Conservation (phyloP, 768 basidiomycete species). For the Astraeus odoratus region DNA sequence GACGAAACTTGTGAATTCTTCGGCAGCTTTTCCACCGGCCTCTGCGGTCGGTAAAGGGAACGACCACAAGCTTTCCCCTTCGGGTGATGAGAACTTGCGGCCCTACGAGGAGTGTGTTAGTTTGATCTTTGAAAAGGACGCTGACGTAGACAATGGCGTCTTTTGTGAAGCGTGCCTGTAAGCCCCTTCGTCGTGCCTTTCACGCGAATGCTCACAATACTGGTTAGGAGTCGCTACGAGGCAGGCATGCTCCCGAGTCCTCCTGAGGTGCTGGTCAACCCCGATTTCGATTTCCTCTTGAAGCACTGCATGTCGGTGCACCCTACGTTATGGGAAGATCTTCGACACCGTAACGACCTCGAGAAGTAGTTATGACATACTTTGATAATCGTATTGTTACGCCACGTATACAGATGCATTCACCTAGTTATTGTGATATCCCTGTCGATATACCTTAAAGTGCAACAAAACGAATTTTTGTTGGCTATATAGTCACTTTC, state of each 20-base stretch:
- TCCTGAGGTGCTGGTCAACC: constrained; percentile 22
- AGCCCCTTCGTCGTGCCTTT: constrained; percentile 18
- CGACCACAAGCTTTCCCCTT: background rate
- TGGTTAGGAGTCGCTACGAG: constrained; percentile 21
- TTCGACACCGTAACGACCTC: constrained; percentile 22
- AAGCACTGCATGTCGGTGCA: constrained; percentile 46
- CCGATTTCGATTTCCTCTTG: constrained; percentile 35
- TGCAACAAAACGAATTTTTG: too few species aligned
- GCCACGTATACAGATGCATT: too few species aligned
- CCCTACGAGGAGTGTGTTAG: constrained; percentile 39
- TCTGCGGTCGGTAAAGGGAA: background rate
- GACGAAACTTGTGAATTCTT: background rate
- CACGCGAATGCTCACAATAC: background rate
- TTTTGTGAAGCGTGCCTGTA: constrained; percentile 50
- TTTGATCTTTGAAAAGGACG: constrained; percentile 28
- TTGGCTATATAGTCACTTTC: too few species aligned
- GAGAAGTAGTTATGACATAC: background rate
- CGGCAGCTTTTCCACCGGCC: background rate
- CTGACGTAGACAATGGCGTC: constrained; percentile 20
- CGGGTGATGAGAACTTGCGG: constrained; percentile 20
- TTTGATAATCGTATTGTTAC: constrained; percentile 5
- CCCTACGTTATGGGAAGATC: constrained; percentile 39
- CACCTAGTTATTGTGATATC: too few species aligned
- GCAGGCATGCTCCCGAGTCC: constrained; percentile 21
- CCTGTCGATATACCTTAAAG: too few species aligned